These are phyloP conservation scores for Amanita pallidorosea DNA, from an alignment of 768 basidiomycete species.

Conservation along the genomic window DNA sequence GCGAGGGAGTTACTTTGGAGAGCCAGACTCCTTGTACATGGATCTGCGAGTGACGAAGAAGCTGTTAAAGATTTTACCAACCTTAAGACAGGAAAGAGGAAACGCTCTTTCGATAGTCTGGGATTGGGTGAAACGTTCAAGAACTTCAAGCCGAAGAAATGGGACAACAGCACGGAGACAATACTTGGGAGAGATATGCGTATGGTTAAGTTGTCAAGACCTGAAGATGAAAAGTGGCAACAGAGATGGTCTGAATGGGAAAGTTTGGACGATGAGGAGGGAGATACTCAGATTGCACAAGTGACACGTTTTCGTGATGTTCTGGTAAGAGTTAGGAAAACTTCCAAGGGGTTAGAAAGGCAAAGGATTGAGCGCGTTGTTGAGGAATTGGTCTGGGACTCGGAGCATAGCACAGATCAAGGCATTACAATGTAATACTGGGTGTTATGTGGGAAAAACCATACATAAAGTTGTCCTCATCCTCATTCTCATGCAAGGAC, in stretches of 20 bases:
- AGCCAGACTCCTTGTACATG: conserved; percentile 41
- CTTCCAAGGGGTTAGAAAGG: conserved; percentile 48
- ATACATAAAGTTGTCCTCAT: background rate
- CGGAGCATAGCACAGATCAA: conserved; percentile 21
- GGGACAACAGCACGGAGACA: conserved; percentile 44
- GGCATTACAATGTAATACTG: conserved; percentile 3
- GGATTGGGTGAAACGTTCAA: conserved; percentile 27
- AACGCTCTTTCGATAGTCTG: conserved; percentile 26
- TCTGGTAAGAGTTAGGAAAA: conserved; percentile 48
- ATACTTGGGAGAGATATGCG: conserved; percentile 30
- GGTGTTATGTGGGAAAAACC: conserved; percentile 3
- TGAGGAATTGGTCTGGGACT: conserved; percentile 63
- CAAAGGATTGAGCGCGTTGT: conserved; percentile 60
- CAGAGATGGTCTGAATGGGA: conserved; percentile 30
- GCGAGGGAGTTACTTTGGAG: conserved; percentile 87
- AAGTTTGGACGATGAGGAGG: conserved; percentile 21
- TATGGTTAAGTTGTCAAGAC: conserved; percentile 25
- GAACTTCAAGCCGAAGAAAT: conserved; percentile 59
- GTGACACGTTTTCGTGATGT: conserved; percentile 36
- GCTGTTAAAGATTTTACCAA: conserved; percentile 15
- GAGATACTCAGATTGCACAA: conserved; percentile 20
- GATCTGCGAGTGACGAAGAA: conserved; percentile 63
- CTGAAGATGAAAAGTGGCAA: conserved; percentile 29
- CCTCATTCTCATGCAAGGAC: background rate
- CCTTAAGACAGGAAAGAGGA: conserved; percentile 22